Evolutionary conservation across 306 rosid species (phyloP).

Genomic region (Rubus parviflorus): DNA sequence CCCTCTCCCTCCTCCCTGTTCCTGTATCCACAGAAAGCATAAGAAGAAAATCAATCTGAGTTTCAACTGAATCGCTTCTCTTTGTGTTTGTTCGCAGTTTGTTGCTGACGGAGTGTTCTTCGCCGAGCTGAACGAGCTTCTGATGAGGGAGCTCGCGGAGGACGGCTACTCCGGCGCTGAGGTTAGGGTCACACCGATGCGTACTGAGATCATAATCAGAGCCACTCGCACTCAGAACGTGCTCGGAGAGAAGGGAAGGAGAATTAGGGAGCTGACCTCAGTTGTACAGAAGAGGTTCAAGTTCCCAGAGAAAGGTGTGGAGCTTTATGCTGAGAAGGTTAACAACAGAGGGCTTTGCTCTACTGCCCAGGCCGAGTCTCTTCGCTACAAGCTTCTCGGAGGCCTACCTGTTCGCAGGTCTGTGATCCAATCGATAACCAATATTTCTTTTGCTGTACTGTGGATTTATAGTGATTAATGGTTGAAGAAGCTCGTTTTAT

Average conservation of each 20-base stretch:
- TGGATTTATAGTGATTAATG: neutral
- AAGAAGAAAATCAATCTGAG: neutral
- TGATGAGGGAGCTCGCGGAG: slow-evolving; percentile 74
- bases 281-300: slow-evolving; percentile 72
- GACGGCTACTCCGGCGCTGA: slow-evolving; percentile 82
- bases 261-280: slow-evolving; percentile 70
- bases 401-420: slow-evolving; percentile 75
- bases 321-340: slow-evolving; percentile 83
- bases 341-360: slow-evolving; percentile 69
- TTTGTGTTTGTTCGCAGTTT: slow-evolving; percentile 36
- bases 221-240: slow-evolving; percentile 62
- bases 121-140: slow-evolving; percentile 73
- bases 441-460: neutral
- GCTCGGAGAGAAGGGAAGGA: slow-evolving; percentile 74
- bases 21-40: neutral
- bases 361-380: slow-evolving; percentile 70
- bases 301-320: slow-evolving; percentile 72
- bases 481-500: neutral
- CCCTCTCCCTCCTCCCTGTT: neutral
- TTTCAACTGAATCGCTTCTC: neutral
- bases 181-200: slow-evolving; percentile 78
- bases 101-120: slow-evolving; percentile 77
- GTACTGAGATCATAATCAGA: slow-evolving; percentile 66
- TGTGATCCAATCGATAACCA: neutral
- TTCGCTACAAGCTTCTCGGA: slow-evolving; percentile 75